Evolutionary conservation across 352 stramenopile genomes (phyloP).

Genomic region (Phytophthora palmivora): DNA sequence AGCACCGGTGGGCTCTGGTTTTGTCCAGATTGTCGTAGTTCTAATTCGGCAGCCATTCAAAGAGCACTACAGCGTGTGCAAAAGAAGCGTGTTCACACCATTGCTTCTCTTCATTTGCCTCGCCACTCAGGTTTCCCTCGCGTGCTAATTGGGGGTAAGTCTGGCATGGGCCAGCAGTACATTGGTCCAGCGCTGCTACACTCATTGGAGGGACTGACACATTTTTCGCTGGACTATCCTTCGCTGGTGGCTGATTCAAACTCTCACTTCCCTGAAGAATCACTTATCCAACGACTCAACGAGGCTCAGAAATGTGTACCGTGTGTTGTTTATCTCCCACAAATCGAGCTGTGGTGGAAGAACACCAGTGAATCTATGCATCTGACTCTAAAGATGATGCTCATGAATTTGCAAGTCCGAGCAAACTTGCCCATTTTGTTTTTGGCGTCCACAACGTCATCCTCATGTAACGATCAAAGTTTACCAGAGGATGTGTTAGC

Average conservation of each 20-base stretch:
- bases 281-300: conserved; percentile 71
- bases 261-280: conserved; percentile 73
- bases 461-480: conserved; percentile 26
- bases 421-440: conserved; percentile 80
- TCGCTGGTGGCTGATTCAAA: conserved; percentile 77
- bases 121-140: conserved; percentile 69
- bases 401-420: conserved; percentile 74
- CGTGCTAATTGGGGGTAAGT: conserved; percentile 65
- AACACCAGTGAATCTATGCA: conserved; percentile 81
- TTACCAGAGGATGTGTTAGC: conserved; percentile 61
- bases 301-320: conserved; percentile 83
- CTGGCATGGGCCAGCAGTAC: conserved; percentile 79
- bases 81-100: conserved; percentile 37
- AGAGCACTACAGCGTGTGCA: conserved; percentile 29
- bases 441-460: conserved; percentile 69
- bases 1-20: conserved; percentile 47
- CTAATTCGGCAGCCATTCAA: conserved; percentile 34
- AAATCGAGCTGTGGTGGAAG: conserved; percentile 80
- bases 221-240: conserved; percentile 85
- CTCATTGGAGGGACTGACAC: conserved; percentile 73
- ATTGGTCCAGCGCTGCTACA: conserved; percentile 74
- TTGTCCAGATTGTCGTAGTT: conserved; percentile 57
- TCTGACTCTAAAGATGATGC: conserved; percentile 80
- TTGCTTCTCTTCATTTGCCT: conserved; percentile 50
- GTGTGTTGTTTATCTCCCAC: conserved; percentile 82